phyloP scores from a whole-genome alignment of 352 stramenopile genomes.

The Achlya hypogyna region DNA sequence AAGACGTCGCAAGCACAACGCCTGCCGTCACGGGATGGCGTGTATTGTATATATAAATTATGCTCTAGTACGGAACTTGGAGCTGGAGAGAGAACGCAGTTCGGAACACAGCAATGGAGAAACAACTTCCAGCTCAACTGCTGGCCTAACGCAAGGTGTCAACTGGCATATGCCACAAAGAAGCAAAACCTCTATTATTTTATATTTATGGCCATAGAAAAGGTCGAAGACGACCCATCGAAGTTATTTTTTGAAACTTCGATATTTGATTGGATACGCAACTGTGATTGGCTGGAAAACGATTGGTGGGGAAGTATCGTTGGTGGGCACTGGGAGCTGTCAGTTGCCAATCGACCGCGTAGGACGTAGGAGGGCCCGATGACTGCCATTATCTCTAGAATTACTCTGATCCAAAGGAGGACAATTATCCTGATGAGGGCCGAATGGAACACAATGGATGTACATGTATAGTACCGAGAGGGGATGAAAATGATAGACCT shows the following conservation, averaged over 20 bases:
- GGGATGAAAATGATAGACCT: slow-evolving; percentile 20
- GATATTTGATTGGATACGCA: no score
- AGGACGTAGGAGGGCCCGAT: slow-evolving; percentile 16
- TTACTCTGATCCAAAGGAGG: slow-evolving; percentile 21
- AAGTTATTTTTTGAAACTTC: no score
- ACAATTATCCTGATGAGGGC: slow-evolving; percentile 20
- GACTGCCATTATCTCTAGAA: slow-evolving; percentile 22
- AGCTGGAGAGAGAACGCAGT: no score
- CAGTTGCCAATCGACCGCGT: not conserved
- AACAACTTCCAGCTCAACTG: not conserved
- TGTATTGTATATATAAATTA: no score
- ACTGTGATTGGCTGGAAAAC: not conserved
- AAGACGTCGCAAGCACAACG: not conserved
- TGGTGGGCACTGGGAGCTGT: not conserved
- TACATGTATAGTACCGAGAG: slow-evolving; percentile 7
- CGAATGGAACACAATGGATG: not conserved
- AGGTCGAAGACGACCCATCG: no score
- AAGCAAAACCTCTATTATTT: not conserved
- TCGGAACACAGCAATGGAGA: not conserved
- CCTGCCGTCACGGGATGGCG: not conserved
- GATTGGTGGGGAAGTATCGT: not conserved
- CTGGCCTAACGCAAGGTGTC: not conserved
- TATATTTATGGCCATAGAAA: not conserved
- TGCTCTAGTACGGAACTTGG: no score
- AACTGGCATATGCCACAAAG: not conserved